Evolutionary conservation across 106 monocot genomes (phyloP).

Genomic region (Narthecium ossifragum): DNA sequence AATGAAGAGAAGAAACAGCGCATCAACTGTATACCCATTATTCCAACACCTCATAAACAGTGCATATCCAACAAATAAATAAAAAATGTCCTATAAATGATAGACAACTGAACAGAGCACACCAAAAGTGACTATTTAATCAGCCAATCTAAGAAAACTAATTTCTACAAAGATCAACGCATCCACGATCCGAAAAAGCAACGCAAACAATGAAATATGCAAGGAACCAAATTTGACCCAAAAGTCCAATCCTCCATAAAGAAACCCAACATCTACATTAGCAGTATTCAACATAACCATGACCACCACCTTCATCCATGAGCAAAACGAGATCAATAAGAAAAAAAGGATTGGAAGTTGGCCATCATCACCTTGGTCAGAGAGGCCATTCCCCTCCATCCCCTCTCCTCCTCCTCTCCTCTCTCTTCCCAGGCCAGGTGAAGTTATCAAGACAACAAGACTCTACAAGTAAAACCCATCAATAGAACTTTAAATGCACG

Average conservation of each 20-base stretch:
- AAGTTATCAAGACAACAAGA: background rate
- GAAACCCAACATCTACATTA: background rate
- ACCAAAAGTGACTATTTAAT: no score
- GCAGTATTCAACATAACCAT: background rate
- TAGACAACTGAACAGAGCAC: no score
- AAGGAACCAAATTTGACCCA: background rate
- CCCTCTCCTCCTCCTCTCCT: background rate
- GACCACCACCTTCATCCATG: background rate
- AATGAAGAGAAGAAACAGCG: background rate
- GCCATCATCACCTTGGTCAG: background rate
- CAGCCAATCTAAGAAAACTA: no score
- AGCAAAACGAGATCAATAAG: background rate
- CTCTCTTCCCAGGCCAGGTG: no score
- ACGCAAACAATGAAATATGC: background rate
- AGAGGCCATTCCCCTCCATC: background rate
- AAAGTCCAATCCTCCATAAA: background rate
- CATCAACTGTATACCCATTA: no score
- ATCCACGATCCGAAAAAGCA: background rate
- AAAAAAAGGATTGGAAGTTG: background rate
- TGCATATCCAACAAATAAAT: no score
- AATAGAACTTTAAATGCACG: no score
- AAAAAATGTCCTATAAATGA: no score
- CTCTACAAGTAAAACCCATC: background rate
- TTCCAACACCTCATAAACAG: no score
- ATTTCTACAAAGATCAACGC: no score